These are phyloP conservation scores for Phytopythium helicoides DNA, from an alignment of 352 stramenopile genomes.

Conservation along the genomic window DNA sequence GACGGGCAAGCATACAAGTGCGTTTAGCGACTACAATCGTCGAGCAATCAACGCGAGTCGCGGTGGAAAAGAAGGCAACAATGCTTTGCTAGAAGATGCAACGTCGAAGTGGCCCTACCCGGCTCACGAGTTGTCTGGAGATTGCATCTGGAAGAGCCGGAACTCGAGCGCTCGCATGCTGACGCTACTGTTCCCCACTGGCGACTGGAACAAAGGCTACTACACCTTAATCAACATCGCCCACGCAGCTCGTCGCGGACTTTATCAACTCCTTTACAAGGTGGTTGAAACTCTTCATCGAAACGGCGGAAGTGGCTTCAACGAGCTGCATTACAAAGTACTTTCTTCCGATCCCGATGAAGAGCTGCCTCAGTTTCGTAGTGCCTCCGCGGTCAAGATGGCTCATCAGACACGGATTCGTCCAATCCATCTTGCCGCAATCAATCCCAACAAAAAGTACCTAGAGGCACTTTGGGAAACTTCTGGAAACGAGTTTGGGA, in stretches of 20 bases:
- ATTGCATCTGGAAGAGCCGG: conserved; percentile 42
- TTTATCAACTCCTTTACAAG: conserved; percentile 43
- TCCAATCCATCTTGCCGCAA: conserved; percentile 65
- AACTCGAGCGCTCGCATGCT: conserved; percentile 59
- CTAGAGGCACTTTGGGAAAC: conserved; percentile 57
- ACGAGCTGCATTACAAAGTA: conserved; percentile 59
- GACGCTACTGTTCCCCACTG: conserved; percentile 61
- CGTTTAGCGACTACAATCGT: conserved; percentile 81
- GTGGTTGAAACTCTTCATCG: conserved; percentile 53
- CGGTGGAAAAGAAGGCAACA: conserved; percentile 75
- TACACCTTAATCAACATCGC: conserved; percentile 28
- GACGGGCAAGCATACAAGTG: conserved; percentile 73
- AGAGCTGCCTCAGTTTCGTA: conserved; percentile 46
- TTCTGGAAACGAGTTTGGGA: conserved; percentile 43
- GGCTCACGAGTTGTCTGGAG: conserved; percentile 6
- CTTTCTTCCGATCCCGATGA: conserved; percentile 34
- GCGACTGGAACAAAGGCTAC: conserved; percentile 43
- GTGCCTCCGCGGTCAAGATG: conserved; percentile 69
- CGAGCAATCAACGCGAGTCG: conserved; percentile 80
- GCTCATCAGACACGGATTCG: conserved; percentile 56
- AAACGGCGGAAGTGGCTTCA: conserved; percentile 55
- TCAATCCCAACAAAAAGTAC: conserved; percentile 74
- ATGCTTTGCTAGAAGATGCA: conserved; percentile 56
- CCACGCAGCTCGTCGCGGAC: conserved; percentile 32
- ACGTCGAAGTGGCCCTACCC: conserved; percentile 4